phyloP scores from a whole-genome alignment of 495 filamentous ascomycete genomes.

The Trichoderma gamsii region DNA sequence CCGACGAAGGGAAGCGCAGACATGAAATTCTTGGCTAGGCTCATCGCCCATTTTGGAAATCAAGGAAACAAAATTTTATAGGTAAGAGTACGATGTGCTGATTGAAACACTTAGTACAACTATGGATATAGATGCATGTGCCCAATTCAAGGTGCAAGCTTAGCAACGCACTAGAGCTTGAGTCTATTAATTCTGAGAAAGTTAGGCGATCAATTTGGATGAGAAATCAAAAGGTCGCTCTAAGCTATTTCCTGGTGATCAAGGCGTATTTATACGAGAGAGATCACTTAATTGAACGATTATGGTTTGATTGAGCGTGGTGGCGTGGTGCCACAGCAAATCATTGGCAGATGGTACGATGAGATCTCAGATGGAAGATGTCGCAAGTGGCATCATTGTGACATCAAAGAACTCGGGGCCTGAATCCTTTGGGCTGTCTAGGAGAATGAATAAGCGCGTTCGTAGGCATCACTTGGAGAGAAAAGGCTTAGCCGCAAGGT shows the following conservation, averaged over 20 bases:
- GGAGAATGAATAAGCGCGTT: neutral
- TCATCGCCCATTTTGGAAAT: neutral
- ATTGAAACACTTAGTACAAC: too few relatives aligned
- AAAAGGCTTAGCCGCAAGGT: too few relatives aligned
- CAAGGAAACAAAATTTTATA: neutral
- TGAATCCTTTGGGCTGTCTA: neutral
- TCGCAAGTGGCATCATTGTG: conserved; percentile 5
- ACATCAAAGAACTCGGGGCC: neutral
- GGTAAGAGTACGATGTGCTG: neutral
- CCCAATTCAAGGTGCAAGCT: too few relatives aligned
- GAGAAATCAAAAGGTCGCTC: too few relatives aligned
- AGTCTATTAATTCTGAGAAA: too few relatives aligned
- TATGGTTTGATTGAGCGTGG: neutral
- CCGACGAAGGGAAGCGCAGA: neutral
- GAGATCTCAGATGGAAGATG: neutral
- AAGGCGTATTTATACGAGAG: neutral
- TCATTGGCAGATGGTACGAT: neutral
- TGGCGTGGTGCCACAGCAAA: neutral
- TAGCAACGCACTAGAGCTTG: too few relatives aligned
- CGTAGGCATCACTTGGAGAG: too few relatives aligned
- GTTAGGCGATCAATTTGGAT: too few relatives aligned
- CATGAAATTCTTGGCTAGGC: neutral
- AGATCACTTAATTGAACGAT: neutral
- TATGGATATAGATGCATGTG: too few relatives aligned
- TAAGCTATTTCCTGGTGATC: neutral